phyloP scores from a whole-genome alignment of 176 grass and related monocot genomes.

The Dactylis glomerata region DNA sequence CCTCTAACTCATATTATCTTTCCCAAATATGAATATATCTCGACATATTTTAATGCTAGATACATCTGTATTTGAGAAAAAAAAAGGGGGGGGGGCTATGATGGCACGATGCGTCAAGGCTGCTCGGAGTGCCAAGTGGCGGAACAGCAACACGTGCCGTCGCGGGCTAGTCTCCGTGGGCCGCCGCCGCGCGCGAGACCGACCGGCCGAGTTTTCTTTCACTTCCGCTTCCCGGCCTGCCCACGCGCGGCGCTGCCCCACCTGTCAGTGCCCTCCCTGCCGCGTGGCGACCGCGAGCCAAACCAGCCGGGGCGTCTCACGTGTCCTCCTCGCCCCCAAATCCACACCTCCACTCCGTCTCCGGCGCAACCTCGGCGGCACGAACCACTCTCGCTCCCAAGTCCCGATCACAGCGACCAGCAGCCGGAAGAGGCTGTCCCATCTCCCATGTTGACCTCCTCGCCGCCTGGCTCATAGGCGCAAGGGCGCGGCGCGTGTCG shows the following conservation, averaged over 20 bases:
- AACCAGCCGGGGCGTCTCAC: neutral
- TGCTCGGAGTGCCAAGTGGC: neutral
- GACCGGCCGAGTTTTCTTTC: neutral
- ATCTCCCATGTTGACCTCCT: neutral
- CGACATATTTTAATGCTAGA: too few relatives aligned
- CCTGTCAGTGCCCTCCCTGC: neutral
- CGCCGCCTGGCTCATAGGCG: neutral
- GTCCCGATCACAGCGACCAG: neutral
- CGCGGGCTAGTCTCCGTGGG: neutral
- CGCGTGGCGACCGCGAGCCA: neutral
- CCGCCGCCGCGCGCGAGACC: neutral
- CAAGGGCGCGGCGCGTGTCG: neutral
- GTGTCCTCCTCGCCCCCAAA: neutral
- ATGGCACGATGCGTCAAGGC: neutral
- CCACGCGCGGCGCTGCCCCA: neutral
- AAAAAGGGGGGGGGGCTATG: too few relatives aligned
- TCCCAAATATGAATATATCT: too few relatives aligned
- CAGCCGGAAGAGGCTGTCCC: neutral
- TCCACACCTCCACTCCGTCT: neutral
- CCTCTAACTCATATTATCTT: too few relatives aligned
- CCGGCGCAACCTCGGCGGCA: neutral
- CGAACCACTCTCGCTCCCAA: neutral
- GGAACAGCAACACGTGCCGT: neutral
- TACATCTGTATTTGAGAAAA: too few relatives aligned
- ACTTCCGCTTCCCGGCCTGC: neutral